Conservation (phyloP, 805 yeast genomes). For the Vanderwaltozyma polyspora region DNA sequence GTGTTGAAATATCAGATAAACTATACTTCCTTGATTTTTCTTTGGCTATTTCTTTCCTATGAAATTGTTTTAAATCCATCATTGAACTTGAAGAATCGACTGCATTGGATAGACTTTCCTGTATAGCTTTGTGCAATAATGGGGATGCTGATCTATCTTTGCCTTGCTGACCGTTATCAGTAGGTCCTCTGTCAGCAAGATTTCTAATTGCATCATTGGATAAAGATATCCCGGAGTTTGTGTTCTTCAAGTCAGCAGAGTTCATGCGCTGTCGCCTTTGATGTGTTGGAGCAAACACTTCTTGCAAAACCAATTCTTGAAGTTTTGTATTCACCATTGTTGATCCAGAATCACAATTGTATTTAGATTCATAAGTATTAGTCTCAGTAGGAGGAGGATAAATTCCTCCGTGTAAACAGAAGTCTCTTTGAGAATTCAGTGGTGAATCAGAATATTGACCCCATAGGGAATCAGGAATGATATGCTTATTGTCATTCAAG, state of each 20-base stretch:
- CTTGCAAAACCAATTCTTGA: conserved; percentile 59
- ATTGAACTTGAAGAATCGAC: conserved; percentile 22
- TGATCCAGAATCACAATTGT: conserved; percentile 28
- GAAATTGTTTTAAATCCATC: conserved; percentile 24
- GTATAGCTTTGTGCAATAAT: conserved; percentile 13
- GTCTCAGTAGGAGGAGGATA: not conserved
- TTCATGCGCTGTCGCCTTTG: conserved; percentile 4
- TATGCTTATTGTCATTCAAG: conserved; percentile 82
- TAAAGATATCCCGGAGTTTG: not conserved
- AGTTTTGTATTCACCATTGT: conserved; percentile 62
- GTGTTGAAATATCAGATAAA: not conserved
- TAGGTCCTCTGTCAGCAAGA: too few relatives aligned
- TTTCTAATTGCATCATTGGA: not conserved
- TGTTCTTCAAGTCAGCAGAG: not conserved
- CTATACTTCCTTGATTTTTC: conserved; percentile 8
- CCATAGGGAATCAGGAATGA: conserved; percentile 74
- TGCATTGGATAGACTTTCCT: conserved; percentile 20
- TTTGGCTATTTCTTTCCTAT: conserved; percentile 17
- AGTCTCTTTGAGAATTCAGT: not conserved
- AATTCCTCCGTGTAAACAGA: not conserved
- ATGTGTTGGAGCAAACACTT: conserved; percentile 43
- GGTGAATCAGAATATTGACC: conserved; percentile 42
- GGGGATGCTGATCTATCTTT: conserved; percentile 7
- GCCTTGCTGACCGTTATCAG: not conserved
- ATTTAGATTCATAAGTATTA: not conserved